phyloP scores from a whole-genome alignment of 176 grass and related monocot genomes.

The Typha latifolia region DNA sequence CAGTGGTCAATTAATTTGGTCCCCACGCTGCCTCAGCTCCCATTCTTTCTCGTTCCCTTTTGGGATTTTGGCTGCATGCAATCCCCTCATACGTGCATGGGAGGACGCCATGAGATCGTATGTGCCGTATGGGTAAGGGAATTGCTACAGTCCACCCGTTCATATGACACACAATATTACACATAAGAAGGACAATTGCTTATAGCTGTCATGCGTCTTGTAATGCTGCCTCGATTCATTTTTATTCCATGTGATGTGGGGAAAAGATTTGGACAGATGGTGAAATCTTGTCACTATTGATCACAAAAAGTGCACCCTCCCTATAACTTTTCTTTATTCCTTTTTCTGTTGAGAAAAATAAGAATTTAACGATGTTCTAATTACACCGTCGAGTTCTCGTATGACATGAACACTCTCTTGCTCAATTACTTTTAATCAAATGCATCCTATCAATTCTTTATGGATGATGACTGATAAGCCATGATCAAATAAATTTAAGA shows the following conservation, averaged over 20 bases:
- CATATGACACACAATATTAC: too few species aligned
- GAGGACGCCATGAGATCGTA: too few species aligned
- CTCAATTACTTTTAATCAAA: too few species aligned
- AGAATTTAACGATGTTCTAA: too few species aligned
- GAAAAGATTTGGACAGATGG: background rate
- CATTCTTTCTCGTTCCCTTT: background rate
- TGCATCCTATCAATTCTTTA: too few species aligned
- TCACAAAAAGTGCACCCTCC: background rate
- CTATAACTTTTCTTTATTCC: background rate
- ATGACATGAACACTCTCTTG: too few species aligned
- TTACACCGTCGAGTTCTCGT: too few species aligned
- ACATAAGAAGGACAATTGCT: background rate
- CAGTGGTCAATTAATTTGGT: background rate
- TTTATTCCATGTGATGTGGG: background rate
- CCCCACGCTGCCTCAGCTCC: background rate
- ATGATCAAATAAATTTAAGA: too few species aligned
- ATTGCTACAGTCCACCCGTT: too few species aligned
- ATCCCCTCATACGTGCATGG: too few species aligned
- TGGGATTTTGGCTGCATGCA: background rate
- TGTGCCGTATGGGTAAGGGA: too few species aligned
- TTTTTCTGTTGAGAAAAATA: background rate
- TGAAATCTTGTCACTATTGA: background rate
- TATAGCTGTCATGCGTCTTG: slow-evolving; percentile 1
- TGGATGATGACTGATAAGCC: too few species aligned
- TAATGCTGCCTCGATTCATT: background rate